phyloP scores from a whole-genome alignment of 2,329 filamentous ascomycete genomes.

The Scortechinia acanthostroma region DNA sequence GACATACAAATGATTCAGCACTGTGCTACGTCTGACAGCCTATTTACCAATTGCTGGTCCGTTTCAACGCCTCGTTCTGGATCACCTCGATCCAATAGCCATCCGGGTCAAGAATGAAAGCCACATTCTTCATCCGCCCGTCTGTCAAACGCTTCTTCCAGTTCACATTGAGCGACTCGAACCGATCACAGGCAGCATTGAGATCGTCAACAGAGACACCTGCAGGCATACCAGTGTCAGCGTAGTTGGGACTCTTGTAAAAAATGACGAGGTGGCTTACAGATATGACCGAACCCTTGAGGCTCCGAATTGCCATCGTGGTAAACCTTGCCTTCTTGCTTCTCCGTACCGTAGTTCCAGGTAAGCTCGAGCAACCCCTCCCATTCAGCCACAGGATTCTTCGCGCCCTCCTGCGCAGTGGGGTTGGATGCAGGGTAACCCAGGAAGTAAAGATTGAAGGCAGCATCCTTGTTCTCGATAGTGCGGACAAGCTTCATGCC shows the following conservation, averaged over 20 bases:
- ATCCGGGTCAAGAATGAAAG: constrained; percentile 84
- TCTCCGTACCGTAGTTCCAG: constrained; percentile 79
- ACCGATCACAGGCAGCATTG: constrained; percentile 78
- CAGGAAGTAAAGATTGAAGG: constrained; percentile 89
- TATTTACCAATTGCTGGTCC: background rate
- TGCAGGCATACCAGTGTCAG: too few species aligned
- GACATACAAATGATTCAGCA: too few species aligned
- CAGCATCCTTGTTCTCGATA: constrained; percentile 58
- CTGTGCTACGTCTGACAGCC: too few species aligned
- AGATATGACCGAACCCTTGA: constrained; percentile 91
- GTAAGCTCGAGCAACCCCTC: constrained; percentile 88
- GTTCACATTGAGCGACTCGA: constrained; percentile 73
- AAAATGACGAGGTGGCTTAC: constrained; percentile 36
- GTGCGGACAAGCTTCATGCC: constrained; percentile 81
- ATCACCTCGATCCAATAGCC: constrained; percentile 76
- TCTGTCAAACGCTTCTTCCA: constrained; percentile 97
- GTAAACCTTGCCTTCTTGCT: constrained; percentile 76
- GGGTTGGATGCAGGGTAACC: constrained; percentile 63
- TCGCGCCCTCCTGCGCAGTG: constrained; percentile 41
- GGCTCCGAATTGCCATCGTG: constrained; percentile 88
- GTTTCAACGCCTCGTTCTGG: constrained; percentile 46
- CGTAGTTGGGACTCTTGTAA: constrained; percentile 5
- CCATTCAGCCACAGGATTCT: constrained; percentile 39
- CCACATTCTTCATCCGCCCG: constrained; percentile 86
- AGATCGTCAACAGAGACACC: constrained; percentile 79